Base-by-base conservation (phyloP, 352 stramenopile species). In the Phytophthora crassamura region DNA sequence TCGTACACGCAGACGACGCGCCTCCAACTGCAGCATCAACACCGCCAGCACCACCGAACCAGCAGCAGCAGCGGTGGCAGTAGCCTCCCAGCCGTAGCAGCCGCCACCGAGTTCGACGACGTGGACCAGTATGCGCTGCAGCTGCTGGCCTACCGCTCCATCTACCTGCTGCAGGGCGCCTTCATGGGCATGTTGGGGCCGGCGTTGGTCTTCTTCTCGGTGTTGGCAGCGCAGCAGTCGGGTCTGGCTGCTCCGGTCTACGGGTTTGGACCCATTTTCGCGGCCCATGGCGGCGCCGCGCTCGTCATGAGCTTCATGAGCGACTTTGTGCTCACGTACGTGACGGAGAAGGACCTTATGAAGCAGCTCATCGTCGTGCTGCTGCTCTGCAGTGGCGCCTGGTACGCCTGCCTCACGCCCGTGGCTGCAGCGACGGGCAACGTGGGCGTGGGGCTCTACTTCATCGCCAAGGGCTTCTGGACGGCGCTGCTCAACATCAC, bases 261-360 rank as follows among this genome's bases (percentile, higher is more conserved):
- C 40, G 84, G 74, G 3, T 93, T 91, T 47, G 84, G 84, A 0
- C 78, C 84, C 35, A 91, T 93, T 43, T 93, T 93, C 22, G 80
- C 84, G 22, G 82, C 82, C 7, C 82, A 93, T 36, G 84, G 84
- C 59, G 84, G 80, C 28, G 80, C 84, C 0, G 84, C 82, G 36
- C 74, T 93, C 34, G 59, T 93, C 57, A 88, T 88, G 82, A 88
- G 76, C 57, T 91, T 90, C 53, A 86, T 93, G 77, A 91, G 84
- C 46, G 84, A 93, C 59, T 73, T 93, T 50, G 74, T 91, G 64
- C 76, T 93, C 20, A 89, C 75, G 28, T 82, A 80, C 14, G 74
- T 78, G 34, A 86, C 83, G 43, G 79, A 93, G 67, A 87, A 77
- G 64, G 67, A 86, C 18, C 71, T 88, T 3, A 80, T 93, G 66